A percentile compares a stretch with the other conserved stretches of the same genome.
Conservation (phyloP, 2,329 filamentous ascomycete genomes). For the Aspergillus neotritici region DNA sequence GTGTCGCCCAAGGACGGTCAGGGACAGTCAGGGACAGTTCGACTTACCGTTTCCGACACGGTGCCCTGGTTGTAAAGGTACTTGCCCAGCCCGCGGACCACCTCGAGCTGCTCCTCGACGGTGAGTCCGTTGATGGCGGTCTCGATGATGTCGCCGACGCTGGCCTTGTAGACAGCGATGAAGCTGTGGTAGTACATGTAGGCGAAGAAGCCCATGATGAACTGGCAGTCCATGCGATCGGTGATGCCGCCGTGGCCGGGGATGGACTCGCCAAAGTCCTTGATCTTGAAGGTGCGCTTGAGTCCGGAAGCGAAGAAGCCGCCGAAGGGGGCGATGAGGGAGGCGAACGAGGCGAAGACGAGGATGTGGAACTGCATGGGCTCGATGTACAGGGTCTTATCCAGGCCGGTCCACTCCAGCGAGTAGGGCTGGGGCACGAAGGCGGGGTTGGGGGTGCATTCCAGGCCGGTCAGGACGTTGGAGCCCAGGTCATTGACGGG, state of each 20-base stretch:
- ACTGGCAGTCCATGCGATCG: slow-evolving; percentile 98
- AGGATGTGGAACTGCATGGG: slow-evolving; percentile 94
- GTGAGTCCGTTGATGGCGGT: slow-evolving; percentile 83
- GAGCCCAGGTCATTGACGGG: slow-evolving; percentile 94
- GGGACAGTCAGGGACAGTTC: slow-evolving; percentile 5
- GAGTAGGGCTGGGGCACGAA: slow-evolving; percentile 74
- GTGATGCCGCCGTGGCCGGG: slow-evolving; percentile 97
- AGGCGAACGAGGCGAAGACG: slow-evolving; percentile 86
- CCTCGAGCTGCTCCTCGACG: slow-evolving; percentile 82
- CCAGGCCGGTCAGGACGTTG: slow-evolving; percentile 82
- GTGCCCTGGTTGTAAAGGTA: slow-evolving; percentile 60
- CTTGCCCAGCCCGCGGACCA: slow-evolving; percentile 57
- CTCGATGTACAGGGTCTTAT: slow-evolving; percentile 67
- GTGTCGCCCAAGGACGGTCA: too few species aligned
- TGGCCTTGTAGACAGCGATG: slow-evolving; percentile 81
- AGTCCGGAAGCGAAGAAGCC: slow-evolving; percentile 97
- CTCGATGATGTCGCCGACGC: slow-evolving; percentile 82
- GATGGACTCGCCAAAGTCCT: slow-evolving; percentile 98
- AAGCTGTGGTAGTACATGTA: slow-evolving; percentile 99
- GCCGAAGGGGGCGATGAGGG: slow-evolving; percentile 92
- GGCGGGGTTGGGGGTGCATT: slow-evolving; percentile 86
- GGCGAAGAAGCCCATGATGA: slow-evolving; percentile 98
- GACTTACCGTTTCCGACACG: slow-evolving; percentile 49
- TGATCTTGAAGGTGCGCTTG: slow-evolving; percentile 99
- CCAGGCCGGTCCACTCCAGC: slow-evolving; percentile 64